Base-by-base conservation (phyloP, 805 yeast species). In the Candida endomychidarum region DNA sequence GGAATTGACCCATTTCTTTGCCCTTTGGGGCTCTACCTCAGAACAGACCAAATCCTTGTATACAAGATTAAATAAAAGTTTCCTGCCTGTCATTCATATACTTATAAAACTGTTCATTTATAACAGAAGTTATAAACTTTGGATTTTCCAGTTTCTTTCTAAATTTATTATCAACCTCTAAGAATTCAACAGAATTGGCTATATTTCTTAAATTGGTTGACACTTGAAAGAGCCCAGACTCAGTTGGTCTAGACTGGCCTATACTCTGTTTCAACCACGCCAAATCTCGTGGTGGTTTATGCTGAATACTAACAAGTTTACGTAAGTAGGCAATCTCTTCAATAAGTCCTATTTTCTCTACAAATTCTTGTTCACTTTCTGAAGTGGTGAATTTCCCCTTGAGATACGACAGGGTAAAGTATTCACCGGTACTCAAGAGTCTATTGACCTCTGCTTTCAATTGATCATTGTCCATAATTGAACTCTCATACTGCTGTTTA, bases 291-390 rank as follows among this genome's bases (percentile, higher is more conserved):
- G 26, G 14, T 21, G 35, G 20, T 1, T 40, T 31, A 27, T 29
- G 20, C 1, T 32, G 3, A 15, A 31, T 18, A 14, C 12, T 24
- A 7, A 59, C 56, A 49, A 70, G 56, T 16, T 62, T 61, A 38
- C 73, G 61, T 29, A 79, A 56, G 14, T 67, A 54, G 2, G 59
- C 52, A 8, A 78, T 65, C 50, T 78, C 80, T 23, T 73, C 72
- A 0, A 74, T 48, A 11, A 77, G 49, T 1, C 66, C 64, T 28
- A 65, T 46, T 26, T 61, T 64, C 3, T 57, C 63, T 3, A 58
- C 53, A 28, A 51, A 52, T 19, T 61, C 54, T 34, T 59, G 57
- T 43, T 67, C 73, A 5, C 63, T 55, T 10, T 61, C 42, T 8
- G 69, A 42, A 23, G 58, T 53, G 2, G 57, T 58, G 40, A 73